Evolutionary conservation across 352 stramenopile genomes (phyloP).

Genomic region (Stephanocyclus meneghinianus): DNA sequence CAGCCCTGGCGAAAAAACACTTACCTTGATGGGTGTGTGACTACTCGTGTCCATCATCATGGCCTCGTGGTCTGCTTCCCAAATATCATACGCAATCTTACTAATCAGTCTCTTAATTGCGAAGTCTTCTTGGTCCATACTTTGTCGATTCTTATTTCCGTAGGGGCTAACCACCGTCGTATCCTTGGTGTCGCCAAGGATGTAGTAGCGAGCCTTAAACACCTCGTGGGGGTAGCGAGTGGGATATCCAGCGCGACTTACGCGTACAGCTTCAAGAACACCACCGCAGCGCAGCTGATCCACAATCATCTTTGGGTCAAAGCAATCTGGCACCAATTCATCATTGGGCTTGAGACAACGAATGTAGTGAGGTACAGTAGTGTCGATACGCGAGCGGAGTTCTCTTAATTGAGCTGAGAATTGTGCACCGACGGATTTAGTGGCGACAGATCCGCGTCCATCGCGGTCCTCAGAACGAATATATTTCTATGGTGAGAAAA

Average conservation of each 20-base stretch:
- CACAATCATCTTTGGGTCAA: constrained; percentile 89
- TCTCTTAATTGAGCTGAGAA: constrained; percentile 90
- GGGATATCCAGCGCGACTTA: constrained; percentile 85
- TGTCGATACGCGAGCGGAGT: constrained; percentile 90
- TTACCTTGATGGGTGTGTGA: constrained; percentile 32
- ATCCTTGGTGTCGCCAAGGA: constrained; percentile 50
- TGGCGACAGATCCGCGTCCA: constrained; percentile 1
- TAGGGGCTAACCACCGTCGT: constrained; percentile 9
- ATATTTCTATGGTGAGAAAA: neutral
- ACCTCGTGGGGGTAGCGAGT: constrained; percentile 87
- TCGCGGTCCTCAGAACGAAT: constrained; percentile 2
- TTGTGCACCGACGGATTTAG: constrained; percentile 83
- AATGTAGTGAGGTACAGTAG: constrained; percentile 96
- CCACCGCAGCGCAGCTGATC: constrained; percentile 95
- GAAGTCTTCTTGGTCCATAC: constrained; percentile 31
- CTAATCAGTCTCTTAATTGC: constrained; percentile 65
- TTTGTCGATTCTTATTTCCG: constrained; percentile 22
- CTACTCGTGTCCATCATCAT: constrained; percentile 49
- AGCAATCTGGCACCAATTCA: constrained; percentile 85
- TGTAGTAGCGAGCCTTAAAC: constrained; percentile 86
- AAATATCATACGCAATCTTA: constrained; percentile 79
- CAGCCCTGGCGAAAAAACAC: neutral
- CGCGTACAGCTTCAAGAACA: constrained; percentile 91
- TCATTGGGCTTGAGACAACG: constrained; percentile 98
- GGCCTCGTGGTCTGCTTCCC: constrained; percentile 70